These are phyloP conservation scores for Pseudocercospora fijiensis DNA, from an alignment of 2,329 filamentous ascomycete genomes.

Conservation along the genomic window DNA sequence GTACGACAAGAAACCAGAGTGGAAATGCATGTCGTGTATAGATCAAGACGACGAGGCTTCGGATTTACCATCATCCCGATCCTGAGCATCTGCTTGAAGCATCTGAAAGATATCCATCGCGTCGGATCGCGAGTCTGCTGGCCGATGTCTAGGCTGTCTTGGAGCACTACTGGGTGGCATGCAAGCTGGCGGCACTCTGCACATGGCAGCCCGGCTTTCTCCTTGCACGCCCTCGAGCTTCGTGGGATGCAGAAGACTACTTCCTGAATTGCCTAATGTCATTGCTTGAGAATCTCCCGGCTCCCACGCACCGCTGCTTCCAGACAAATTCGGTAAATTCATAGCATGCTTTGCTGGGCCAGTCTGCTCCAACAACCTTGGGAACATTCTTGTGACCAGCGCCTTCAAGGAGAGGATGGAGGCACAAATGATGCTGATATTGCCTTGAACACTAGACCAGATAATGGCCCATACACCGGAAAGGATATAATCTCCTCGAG, in stretches of 20 bases:
- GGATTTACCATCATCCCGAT: background rate
- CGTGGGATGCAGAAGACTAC: background rate
- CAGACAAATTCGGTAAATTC: conserved; percentile 14
- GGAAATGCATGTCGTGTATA: too few relatives aligned
- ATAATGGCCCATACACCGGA: conserved; percentile 44
- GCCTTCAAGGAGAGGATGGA: conserved; percentile 47
- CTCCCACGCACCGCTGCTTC: conserved; percentile 8
- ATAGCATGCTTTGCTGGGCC: conserved; percentile 24
- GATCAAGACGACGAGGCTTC: background rate
- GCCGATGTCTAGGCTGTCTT: background rate
- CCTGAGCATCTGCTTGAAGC: background rate
- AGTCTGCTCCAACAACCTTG: conserved; percentile 33
- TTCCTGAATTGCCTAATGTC: conserved; percentile 2
- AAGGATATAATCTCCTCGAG: conserved; percentile 28
- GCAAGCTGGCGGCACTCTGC: background rate
- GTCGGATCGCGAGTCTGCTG: background rate
- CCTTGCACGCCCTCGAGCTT: background rate
- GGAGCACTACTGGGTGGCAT: background rate
- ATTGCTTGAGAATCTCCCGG: conserved; percentile 3
- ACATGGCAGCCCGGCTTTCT: background rate
- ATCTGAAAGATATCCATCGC: background rate
- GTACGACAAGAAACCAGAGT: background rate
- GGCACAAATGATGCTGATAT: conserved; percentile 48
- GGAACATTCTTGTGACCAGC: conserved; percentile 40
- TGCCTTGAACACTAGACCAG: conserved; percentile 46